Percentiles rank a stretch among this genome's conserved stretches.
phyloP scores from a whole-genome alignment of 106 monocot species.

The Dendrobium catenatum region DNA sequence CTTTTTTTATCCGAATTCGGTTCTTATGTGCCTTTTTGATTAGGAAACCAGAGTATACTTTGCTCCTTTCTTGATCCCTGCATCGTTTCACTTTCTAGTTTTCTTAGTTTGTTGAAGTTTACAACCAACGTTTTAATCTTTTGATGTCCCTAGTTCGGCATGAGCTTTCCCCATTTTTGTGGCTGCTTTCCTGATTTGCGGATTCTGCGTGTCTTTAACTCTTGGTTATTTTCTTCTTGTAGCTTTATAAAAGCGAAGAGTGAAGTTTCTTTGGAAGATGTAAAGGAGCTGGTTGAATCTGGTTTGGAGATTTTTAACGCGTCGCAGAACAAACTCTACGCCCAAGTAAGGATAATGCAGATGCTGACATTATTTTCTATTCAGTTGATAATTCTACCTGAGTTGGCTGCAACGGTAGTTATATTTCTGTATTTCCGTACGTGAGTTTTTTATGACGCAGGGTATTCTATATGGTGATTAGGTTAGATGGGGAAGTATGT shows the following conservation, averaged over 20 bases:
- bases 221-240: background rate
- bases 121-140: background rate
- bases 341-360: conserved; percentile 42
- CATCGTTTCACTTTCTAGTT: background rate
- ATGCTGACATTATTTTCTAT: background rate
- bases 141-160: background rate
- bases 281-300: conserved; percentile 56
- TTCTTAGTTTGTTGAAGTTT: background rate
- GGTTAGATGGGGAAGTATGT: conserved; percentile 85
- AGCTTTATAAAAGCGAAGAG: conserved; percentile 94
- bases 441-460: background rate
- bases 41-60: background rate
- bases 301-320: conserved; percentile 79
- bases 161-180: background rate
- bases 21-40: background rate
- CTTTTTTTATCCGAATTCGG: background rate
- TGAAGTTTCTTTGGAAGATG: conserved; percentile 62
- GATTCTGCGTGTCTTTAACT: background rate
- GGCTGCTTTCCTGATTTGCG: background rate
- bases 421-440: conserved; percentile 6
- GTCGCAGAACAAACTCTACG: conserved; percentile 82
- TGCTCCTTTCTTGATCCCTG: background rate
- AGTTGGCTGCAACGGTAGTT: background rate
- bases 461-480: conserved; percentile 27
- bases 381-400: background rate